These are phyloP conservation scores for Podospora pseudocomata DNA, from an alignment of 495 filamentous ascomycete species.

Conservation along the genomic window DNA sequence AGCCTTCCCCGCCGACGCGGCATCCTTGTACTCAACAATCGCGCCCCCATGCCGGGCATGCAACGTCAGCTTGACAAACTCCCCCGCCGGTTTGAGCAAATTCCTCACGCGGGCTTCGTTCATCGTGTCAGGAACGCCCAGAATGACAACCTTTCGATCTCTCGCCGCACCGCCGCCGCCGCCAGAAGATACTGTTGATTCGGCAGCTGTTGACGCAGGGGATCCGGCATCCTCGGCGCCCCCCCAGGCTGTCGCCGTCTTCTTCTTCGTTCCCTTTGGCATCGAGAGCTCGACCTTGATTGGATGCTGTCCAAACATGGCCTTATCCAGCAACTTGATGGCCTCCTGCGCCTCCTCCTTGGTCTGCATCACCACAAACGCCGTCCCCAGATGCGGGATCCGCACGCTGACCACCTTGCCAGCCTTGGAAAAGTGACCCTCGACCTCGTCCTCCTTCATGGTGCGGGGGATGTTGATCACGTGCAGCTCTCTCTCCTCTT, in stretches of 20 bases:
- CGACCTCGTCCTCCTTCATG: slow-evolving; percentile 63
- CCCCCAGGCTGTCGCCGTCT: slow-evolving; percentile 35
- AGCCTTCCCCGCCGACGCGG: slow-evolving; percentile 69
- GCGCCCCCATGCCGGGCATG: slow-evolving; percentile 82
- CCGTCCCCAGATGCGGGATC: slow-evolving; percentile 65
- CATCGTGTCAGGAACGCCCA: slow-evolving; percentile 66
- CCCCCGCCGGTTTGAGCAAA: slow-evolving; percentile 59
- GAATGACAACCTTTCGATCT: slow-evolving; percentile 56
- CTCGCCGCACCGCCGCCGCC: slow-evolving; percentile 37
- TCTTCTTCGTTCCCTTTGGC: slow-evolving; percentile 40
- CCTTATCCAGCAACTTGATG: slow-evolving; percentile 65
- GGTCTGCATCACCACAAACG: slow-evolving; percentile 69
- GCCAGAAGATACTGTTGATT: slow-evolving; percentile 21
- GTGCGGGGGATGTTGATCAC: slow-evolving; percentile 68
- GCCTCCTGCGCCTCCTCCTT: slow-evolving; percentile 68
- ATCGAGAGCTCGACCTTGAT: slow-evolving; percentile 65
- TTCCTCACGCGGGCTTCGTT: slow-evolving; percentile 67
- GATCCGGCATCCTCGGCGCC: slow-evolving; percentile 14
- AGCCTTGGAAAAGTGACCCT: slow-evolving; percentile 65
- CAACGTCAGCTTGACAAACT: slow-evolving; percentile 61
- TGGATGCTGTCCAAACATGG: slow-evolving; percentile 63
- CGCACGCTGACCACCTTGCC: slow-evolving; percentile 68
- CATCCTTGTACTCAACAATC: slow-evolving; percentile 73
- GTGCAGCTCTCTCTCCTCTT: slow-evolving; percentile 85
- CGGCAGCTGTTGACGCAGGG: slow-evolving; percentile 30